Conservation (phyloP, 495 filamentous ascomycete genomes). For the Astrocystis sublimbata region DNA sequence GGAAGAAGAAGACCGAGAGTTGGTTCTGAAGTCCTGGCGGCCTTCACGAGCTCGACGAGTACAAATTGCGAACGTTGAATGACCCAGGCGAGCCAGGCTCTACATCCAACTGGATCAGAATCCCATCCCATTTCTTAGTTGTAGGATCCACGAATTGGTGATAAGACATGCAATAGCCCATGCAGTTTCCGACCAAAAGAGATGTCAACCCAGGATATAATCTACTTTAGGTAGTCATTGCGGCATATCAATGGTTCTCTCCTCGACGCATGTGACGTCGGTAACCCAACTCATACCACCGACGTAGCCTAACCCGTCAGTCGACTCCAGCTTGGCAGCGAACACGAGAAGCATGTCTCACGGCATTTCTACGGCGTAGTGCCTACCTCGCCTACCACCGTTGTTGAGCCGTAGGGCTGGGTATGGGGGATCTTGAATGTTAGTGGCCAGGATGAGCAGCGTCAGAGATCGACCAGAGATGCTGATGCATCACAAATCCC, state of each 20-base stretch:
- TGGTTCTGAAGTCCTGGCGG: no score
- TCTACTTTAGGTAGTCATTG: background rate
- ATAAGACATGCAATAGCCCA: background rate
- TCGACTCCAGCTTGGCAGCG: background rate
- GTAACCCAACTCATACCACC: background rate
- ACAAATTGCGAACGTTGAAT: no score
- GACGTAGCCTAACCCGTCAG: background rate
- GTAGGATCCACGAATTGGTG: background rate
- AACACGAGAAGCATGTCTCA: conserved; percentile 18
- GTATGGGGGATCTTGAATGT: background rate
- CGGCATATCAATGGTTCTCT: background rate
- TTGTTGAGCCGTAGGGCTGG: conserved; percentile 10
- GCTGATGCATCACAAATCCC: no score
- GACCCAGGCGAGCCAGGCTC: background rate
- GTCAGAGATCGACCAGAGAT: background rate
- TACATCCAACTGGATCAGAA: background rate
- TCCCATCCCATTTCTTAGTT: background rate
- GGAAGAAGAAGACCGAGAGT: no score
- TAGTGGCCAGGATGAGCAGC: background rate
- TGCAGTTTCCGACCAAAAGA: background rate
- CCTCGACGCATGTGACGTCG: background rate
- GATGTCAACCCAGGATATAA: no score
- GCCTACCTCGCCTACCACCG: no score
- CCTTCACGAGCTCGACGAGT: no score
- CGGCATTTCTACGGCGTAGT: background rate